Evolutionary conservation across 768 basidiomycete species (phyloP).

Genomic region (Russula foetens): DNA sequence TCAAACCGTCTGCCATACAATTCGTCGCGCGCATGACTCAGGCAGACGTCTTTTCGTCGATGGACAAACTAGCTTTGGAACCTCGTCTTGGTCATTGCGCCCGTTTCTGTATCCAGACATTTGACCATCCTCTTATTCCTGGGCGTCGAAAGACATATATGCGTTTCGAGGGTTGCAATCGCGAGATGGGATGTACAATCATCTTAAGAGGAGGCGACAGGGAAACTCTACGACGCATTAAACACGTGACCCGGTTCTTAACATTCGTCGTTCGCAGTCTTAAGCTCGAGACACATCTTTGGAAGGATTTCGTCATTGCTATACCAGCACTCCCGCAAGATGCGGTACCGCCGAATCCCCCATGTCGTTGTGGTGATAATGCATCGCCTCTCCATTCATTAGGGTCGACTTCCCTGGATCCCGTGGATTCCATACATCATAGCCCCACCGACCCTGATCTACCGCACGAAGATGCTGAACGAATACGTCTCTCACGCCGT

Average conservation of each 20-base stretch:
- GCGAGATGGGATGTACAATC: slow-evolving; percentile 92
- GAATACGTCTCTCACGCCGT: slow-evolving; percentile 57
- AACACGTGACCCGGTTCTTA: slow-evolving; percentile 88
- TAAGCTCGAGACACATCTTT: slow-evolving; percentile 89
- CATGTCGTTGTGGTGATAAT: background rate
- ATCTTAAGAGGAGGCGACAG: slow-evolving; percentile 82
- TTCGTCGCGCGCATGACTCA: slow-evolving; percentile 92
- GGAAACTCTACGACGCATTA: slow-evolving; percentile 73
- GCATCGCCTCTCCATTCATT: background rate
- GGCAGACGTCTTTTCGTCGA: slow-evolving; percentile 89
- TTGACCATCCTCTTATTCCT: slow-evolving; percentile 91
- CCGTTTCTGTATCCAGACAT: slow-evolving; percentile 83
- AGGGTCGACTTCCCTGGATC: background rate
- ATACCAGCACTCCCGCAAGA: slow-evolving; percentile 57
- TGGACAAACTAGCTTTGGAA: slow-evolving; percentile 87
- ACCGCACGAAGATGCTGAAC: slow-evolving; percentile 66
- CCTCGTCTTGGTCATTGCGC: slow-evolving; percentile 85
- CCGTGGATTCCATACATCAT: background rate
- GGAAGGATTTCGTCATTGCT: slow-evolving; percentile 82
- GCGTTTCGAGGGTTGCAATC: slow-evolving; percentile 94
- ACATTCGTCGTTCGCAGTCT: slow-evolving; percentile 88
- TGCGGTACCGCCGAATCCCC: slow-evolving; percentile 45
- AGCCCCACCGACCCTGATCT: slow-evolving; percentile 27
- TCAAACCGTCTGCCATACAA: slow-evolving; percentile 81
- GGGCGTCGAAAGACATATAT: slow-evolving; percentile 92